phyloP scores from a whole-genome alignment of 1,139 yeast genomes.

The Blastobotrys apis region DNA sequence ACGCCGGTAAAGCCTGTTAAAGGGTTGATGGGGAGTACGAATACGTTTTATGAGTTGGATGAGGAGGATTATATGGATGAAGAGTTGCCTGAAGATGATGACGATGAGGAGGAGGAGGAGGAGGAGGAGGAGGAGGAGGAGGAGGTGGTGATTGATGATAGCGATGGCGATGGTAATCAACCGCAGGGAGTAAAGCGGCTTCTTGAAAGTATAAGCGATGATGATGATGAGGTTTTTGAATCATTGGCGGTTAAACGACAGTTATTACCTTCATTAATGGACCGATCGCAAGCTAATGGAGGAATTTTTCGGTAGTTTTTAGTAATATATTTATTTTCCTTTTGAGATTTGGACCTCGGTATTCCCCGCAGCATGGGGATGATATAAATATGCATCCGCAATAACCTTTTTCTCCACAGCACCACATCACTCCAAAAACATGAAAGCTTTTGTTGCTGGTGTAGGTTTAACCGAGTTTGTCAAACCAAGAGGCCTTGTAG shows the following conservation, averaged over 20 bases:
- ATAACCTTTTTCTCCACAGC: not conserved
- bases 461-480: constrained; percentile 34
- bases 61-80: constrained; percentile 5
- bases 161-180: not conserved
- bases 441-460: constrained; percentile 26
- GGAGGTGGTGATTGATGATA: not conserved
- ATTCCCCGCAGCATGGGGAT: too few relatives aligned
- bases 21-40: not conserved
- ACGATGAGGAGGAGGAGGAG: not conserved
- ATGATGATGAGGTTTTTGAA: too few relatives aligned
- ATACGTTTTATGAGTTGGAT: constrained; percentile 1
- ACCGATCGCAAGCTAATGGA: not conserved
- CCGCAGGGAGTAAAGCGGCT: too few relatives aligned
- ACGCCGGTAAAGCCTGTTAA: not conserved
- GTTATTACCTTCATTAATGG: not conserved
- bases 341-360: too few relatives aligned
- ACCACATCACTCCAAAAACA: not conserved
- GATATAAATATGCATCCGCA: not conserved
- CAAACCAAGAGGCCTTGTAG: constrained; percentile 29
- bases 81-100: not conserved
- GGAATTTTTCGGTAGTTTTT: too few relatives aligned
- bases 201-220: too few relatives aligned
- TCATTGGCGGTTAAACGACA: too few relatives aligned
- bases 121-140: not conserved
- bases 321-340: too few relatives aligned